Base-by-base conservation (phyloP, 805 yeast species). In the Pichia thaimueangensis region DNA sequence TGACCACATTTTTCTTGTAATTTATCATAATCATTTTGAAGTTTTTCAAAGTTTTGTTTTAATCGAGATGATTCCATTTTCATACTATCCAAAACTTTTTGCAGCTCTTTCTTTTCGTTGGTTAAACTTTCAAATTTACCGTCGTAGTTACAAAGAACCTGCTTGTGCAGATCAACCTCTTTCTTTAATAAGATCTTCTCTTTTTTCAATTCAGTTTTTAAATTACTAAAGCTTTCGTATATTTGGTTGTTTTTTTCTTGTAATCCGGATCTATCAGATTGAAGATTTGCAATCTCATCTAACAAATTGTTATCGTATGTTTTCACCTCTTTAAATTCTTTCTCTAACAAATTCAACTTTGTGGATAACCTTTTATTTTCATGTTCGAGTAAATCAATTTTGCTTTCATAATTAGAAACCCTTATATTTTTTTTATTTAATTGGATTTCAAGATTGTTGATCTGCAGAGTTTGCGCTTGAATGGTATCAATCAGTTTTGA, bases 81-180 rank as follows among this genome's bases (percentile, higher is more conserved):
- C n/a, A n/a, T n/a, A n/a, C n/a, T n/a, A n/a, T n/a, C n/a, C n/a
- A n/a, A n/a, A n/a, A n/a, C n/a, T n/a, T n/a, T n/a, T n/a, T n/a
- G n/a, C n/a, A n/a, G n/a, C n/a, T n/a, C n/a, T n/a, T n/a, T 21
- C 31, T 37, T 42, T 24, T 43, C 46, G 12, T 20, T 31, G 3
- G 17, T 21, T 27, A 43, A 22, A 15, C 20, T 24, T 10, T 23
- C 35, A 6, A 38, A 27, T 34, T 43, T 39, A 3, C 3, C 19
- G 16, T 30, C 33, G 30, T 43, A 36, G 16, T 36, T 31, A n/a
- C 15, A 8, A n/a, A 41, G 22, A 6, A 36, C 6, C 6, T 15
- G 19, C 16, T 21, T 36, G 27, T 41, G 39, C 17, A 36, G 5
- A 25, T 41, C 45, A 20, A 25, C 16, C 15, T 41, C 45, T 20